Evolutionary conservation across 768 basidiomycete species (phyloP).

Genomic region (Asterophora parasitica): DNA sequence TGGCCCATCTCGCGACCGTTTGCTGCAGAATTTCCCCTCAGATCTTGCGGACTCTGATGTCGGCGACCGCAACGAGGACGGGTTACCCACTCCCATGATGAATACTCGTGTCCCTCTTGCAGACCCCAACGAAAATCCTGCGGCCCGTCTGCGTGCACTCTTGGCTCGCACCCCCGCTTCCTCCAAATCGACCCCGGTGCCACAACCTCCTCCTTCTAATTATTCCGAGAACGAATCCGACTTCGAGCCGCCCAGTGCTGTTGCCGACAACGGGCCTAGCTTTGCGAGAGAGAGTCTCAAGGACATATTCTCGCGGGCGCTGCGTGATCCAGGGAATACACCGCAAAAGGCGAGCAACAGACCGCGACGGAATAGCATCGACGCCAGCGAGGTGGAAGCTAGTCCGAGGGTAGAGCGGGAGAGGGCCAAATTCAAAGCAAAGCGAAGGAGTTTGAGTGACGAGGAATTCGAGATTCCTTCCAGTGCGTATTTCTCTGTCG

Average conservation of each 20-base stretch:
- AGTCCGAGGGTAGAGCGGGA: conserved; percentile 42
- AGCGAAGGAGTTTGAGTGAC: conserved; percentile 60
- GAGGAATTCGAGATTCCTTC: conserved; percentile 54
- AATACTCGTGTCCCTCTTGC: conserved; percentile 19
- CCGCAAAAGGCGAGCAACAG: conserved; percentile 45
- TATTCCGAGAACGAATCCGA: conserved; percentile 53
- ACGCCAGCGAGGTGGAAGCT: conserved; percentile 54
- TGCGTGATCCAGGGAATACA: conserved; percentile 60
- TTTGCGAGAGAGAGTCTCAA: conserved; percentile 55
- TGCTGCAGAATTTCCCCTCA: conserved; percentile 27
- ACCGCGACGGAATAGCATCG: conserved; percentile 54
- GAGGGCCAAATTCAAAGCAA: conserved; percentile 40
- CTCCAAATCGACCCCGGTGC: conserved; percentile 21
- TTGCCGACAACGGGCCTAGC: conserved; percentile 33
- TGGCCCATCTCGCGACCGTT: conserved; percentile 29
- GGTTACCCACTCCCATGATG: conserved; percentile 35
- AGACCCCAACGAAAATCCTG: conserved; percentile 40
- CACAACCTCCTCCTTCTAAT: conserved; percentile 25
- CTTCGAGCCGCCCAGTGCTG: conserved; percentile 45
- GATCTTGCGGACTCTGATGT: conserved; percentile 22
- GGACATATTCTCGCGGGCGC: conserved; percentile 61
- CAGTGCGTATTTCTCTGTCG: conserved; percentile 34
- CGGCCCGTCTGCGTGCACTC: conserved; percentile 59
- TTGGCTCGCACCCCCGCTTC: conserved; percentile 46
- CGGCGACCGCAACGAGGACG: conserved; percentile 31